phyloP scores from a whole-genome alignment of 345 rosid genomes.

The Eucalyptus virginea region DNA sequence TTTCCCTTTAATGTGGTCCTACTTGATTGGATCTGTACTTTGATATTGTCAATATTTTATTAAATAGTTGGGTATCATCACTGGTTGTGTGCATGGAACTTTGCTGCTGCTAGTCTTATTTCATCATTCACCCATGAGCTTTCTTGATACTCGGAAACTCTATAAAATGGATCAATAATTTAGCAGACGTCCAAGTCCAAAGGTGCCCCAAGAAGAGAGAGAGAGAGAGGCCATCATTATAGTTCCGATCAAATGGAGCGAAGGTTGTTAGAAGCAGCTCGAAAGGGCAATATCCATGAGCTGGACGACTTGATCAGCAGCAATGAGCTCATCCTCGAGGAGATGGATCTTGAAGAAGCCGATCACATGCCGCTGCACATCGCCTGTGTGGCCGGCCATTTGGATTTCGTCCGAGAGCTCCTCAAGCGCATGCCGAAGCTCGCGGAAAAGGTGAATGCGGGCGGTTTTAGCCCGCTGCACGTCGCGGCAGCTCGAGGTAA shows the following conservation, averaged over 20 bases:
- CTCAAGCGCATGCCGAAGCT: background rate
- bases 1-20: no score
- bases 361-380: no score
- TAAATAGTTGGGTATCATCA: no score
- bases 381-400: background rate
- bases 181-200: background rate
- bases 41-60: no score
- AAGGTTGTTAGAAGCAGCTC: background rate
- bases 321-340: background rate
- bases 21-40: no score
- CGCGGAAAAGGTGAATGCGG: background rate
- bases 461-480: background rate
- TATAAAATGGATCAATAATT: no score
- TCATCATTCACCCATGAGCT: no score
- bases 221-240: background rate
- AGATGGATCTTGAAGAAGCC: background rate
- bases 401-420: background rate
- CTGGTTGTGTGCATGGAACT: no score
- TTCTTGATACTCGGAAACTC: no score
- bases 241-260: background rate
- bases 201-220: background rate
- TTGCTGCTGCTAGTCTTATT: no score
- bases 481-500: background rate
- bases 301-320: background rate
- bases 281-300: fast-evolving